A percentile compares a stretch with the other conserved stretches of the same genome.
Evolutionary conservation across 2,329 filamentous ascomycete genomes (phyloP).

Genomic region (Colletotrichum simmondsii): DNA sequence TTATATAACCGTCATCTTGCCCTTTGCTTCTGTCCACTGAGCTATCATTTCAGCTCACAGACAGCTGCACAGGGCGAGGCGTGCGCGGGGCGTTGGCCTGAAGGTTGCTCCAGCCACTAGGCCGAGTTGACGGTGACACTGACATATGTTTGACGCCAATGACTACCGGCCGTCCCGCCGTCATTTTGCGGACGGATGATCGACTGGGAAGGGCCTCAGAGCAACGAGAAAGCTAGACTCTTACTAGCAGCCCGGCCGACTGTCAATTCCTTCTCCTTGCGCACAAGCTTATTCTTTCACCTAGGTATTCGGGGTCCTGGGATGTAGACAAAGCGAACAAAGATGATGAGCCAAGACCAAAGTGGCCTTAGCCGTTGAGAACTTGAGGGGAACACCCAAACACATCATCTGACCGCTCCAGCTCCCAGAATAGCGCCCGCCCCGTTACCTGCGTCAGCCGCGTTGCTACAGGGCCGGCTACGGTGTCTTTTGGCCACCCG

Average conservation of each 20-base stretch:
- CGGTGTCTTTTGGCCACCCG: conserved; percentile 3
- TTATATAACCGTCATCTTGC: not conserved
- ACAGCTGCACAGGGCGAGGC: conserved; percentile 21
- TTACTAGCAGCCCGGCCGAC: not conserved
- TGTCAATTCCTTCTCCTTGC: not conserved
- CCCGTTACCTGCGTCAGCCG: conserved; percentile 7
- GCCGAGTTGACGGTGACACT: conserved; percentile 3
- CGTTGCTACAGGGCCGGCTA: not conserved
- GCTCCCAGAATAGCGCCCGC: conserved; percentile 5
- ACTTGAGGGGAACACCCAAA: not conserved
- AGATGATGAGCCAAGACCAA: not conserved
- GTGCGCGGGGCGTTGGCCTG: conserved; percentile 3
- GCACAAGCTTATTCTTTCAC: conserved; percentile 6
- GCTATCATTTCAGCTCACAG: conserved; percentile 1
- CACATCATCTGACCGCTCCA: conserved; percentile 22
- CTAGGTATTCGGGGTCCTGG: not conserved
- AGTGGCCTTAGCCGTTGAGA: not conserved
- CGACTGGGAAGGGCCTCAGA: conserved; percentile 7
- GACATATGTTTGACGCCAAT: conserved; percentile 11
- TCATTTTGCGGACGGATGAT: conserved; percentile 15
- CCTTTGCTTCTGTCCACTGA: conserved; percentile 2
- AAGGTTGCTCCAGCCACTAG: not conserved
- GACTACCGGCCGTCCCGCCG: conserved; percentile 22
- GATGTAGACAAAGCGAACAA: conserved; percentile 19
- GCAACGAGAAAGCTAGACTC: not conserved